These are phyloP conservation scores for Neurospora intermedia DNA, from an alignment of 495 filamentous ascomycete species.

Conservation along the genomic window DNA sequence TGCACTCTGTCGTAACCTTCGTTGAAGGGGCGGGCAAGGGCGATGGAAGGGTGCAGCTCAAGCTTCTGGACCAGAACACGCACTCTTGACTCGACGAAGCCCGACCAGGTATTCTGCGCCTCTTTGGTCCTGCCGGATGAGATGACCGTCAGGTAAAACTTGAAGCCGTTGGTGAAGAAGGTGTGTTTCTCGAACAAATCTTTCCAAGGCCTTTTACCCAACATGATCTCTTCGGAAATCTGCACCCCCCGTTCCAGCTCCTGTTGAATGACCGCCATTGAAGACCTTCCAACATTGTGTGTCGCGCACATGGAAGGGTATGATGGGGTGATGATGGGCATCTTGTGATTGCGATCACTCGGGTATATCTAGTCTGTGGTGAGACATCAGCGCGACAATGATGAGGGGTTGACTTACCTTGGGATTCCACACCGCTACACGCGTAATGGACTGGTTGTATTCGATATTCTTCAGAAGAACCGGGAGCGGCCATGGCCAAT, in stretches of 20 bases:
- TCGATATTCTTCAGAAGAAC: slow-evolving; percentile 84
- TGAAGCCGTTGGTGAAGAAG: slow-evolving; percentile 88
- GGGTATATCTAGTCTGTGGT: slow-evolving; percentile 55
- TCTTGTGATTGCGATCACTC: slow-evolving; percentile 71
- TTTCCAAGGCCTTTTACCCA: slow-evolving; percentile 64
- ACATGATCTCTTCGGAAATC: slow-evolving; percentile 72
- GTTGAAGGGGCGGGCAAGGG: slow-evolving; percentile 81
- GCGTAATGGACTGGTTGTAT: slow-evolving; percentile 58
- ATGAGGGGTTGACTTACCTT: slow-evolving; percentile 43
- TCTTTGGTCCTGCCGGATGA: slow-evolving; percentile 80
- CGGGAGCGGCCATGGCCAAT: slow-evolving; percentile 90
- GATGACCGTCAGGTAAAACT: slow-evolving; percentile 85
- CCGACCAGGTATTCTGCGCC: slow-evolving; percentile 76
- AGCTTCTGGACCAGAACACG: slow-evolving; percentile 71
- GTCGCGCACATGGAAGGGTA: slow-evolving; percentile 96
- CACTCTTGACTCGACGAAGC: slow-evolving; percentile 86
- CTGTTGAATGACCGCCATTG: slow-evolving; percentile 68
- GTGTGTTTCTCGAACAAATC: slow-evolving; percentile 78
- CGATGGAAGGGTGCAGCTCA: slow-evolving; percentile 62
- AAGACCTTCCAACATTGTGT: slow-evolving; percentile 81
- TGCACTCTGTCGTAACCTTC: slow-evolving; percentile 83
- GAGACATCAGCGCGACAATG: slow-evolving; percentile 21
- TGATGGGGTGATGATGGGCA: slow-evolving; percentile 95
- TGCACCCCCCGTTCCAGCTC: slow-evolving; percentile 70
- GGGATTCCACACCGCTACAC: slow-evolving; percentile 83